phyloP scores from a whole-genome alignment of 2,329 filamentous ascomycete species.

The Fusarium proliferatum region DNA sequence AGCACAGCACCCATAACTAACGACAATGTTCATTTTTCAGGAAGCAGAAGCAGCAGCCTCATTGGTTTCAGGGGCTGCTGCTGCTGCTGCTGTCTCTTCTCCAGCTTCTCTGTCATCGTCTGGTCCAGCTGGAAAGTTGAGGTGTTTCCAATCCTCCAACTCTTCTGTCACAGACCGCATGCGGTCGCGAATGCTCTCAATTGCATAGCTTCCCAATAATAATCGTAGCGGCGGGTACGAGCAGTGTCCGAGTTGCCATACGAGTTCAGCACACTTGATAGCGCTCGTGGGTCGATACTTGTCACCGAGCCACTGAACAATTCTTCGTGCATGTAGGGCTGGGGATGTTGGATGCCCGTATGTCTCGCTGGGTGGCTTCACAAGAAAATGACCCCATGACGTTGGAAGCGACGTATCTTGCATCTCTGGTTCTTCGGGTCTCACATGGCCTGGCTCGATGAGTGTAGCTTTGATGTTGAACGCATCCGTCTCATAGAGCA shows the following conservation, averaged over 20 bases:
- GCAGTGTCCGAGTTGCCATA: slow-evolving; percentile 96
- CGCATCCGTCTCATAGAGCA: slow-evolving; percentile 92
- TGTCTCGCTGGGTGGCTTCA: slow-evolving; percentile 84
- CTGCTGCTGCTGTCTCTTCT: slow-evolving; percentile 20
- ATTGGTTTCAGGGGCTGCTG: slow-evolving; percentile 12
- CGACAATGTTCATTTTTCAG: slow-evolving; percentile 9
- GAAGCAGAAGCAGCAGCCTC: slow-evolving; percentile 19
- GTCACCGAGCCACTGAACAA: slow-evolving; percentile 95
- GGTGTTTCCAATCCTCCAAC: slow-evolving; percentile 90
- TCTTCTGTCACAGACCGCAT: slow-evolving; percentile 93
- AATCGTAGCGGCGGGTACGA: slow-evolving; percentile 90
- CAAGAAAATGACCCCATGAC: slow-evolving; percentile 90
- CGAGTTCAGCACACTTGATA: slow-evolving; percentile 90
- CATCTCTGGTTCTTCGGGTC: slow-evolving; percentile 81
- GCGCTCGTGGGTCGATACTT: slow-evolving; percentile 87
- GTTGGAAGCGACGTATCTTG: slow-evolving; percentile 67
- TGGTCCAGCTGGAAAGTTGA: slow-evolving; percentile 69
- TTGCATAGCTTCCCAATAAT: slow-evolving; percentile 91
- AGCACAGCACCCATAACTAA: not conserved
- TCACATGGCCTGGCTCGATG: slow-evolving; percentile 89
- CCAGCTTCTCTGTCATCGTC: slow-evolving; percentile 42
- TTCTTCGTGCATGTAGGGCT: slow-evolving; percentile 86
- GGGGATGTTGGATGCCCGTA: slow-evolving; percentile 84
- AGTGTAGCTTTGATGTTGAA: slow-evolving; percentile 96
- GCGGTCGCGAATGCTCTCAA: slow-evolving; percentile 93